These are phyloP conservation scores for Myriosclerotinia scirpicola DNA, from an alignment of 2,329 filamentous ascomycete genomes.

Conservation along the genomic window DNA sequence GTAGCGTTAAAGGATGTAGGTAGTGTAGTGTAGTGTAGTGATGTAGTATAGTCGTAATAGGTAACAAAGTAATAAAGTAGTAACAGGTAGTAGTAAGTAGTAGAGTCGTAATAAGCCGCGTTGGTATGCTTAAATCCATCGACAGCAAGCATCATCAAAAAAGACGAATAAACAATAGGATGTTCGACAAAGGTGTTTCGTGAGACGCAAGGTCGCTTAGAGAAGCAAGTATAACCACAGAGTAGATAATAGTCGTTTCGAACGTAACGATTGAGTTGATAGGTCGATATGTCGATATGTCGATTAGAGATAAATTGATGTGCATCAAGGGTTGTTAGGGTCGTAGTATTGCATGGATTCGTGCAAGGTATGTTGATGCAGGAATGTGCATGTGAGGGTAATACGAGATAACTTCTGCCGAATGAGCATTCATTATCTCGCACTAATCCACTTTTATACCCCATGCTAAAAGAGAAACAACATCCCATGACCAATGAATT, in stretches of 20 bases:
- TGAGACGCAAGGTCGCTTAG: conserved; percentile 23
- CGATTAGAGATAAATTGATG: conserved; percentile 18
- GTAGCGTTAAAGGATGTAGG: conserved; percentile 7
- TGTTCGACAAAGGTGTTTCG: conserved; percentile 10
- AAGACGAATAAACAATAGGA: not conserved
- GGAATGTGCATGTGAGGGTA: conserved; percentile 31
- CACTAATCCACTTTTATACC: conserved; percentile 15
- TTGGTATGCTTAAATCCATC: not conserved
- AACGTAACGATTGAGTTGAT: not conserved
- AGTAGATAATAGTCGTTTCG: conserved; percentile 1
- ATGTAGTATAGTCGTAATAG: not conserved
- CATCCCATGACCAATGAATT: conserved; percentile 37
- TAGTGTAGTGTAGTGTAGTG: not conserved
- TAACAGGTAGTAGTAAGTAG: not conserved
- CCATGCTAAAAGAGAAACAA: conserved; percentile 27
- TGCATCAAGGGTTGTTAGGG: conserved; percentile 15
- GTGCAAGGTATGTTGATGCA: conserved; percentile 20
- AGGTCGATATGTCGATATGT: conserved; percentile 5
- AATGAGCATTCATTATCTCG: conserved; percentile 17
- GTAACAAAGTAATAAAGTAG: not conserved
- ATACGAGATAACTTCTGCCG: conserved; percentile 29
- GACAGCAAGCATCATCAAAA: not conserved
- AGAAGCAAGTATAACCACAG: conserved; percentile 4
- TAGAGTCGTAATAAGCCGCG: conserved; percentile 5
- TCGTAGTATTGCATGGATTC: conserved; percentile 18